phyloP scores from a whole-genome alignment of 768 basidiomycete species.

The Boletus insuetus region DNA sequence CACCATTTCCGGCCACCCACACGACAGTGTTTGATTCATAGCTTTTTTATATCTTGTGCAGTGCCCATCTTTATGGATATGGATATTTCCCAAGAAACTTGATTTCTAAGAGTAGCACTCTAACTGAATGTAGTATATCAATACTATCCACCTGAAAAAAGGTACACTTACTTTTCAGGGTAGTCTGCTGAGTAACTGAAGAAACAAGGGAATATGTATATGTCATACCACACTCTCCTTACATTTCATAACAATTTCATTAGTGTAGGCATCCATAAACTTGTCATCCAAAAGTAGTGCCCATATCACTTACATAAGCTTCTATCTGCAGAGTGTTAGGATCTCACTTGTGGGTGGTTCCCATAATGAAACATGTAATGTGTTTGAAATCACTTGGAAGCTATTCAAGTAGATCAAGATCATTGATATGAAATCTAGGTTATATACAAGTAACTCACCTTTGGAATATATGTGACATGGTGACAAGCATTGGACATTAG shows the following conservation, averaged over 20 bases:
- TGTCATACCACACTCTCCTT: conserved; percentile 6
- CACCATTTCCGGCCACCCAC: too few species aligned
- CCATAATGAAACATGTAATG: not conserved
- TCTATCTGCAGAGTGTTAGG: conserved; percentile 12
- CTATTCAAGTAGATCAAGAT: not conserved
- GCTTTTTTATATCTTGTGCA: too few species aligned
- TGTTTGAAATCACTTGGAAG: not conserved
- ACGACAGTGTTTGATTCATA: too few species aligned
- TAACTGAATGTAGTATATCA: too few species aligned
- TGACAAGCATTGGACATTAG: too few species aligned
- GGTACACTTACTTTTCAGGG: not conserved
- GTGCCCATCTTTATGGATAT: too few species aligned
- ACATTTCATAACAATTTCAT: conserved; percentile 13
- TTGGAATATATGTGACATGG: too few species aligned
- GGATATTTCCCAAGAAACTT: too few species aligned
- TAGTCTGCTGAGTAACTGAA: conserved; percentile 19
- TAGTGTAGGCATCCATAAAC: conserved; percentile 12
- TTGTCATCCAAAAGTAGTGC: conserved; percentile 9
- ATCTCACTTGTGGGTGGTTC: not conserved
- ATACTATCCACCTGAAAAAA: too few species aligned
- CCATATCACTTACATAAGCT: conserved; percentile 17
- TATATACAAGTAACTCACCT: too few species aligned
- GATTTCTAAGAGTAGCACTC: too few species aligned
- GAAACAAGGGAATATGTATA: conserved; percentile 7
- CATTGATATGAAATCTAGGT: not conserved